These are phyloP conservation scores for slime mould (Dictyostelium discoideum) DNA, from an alignment of 78 protist species.

Conservation along the genomic window DNA sequence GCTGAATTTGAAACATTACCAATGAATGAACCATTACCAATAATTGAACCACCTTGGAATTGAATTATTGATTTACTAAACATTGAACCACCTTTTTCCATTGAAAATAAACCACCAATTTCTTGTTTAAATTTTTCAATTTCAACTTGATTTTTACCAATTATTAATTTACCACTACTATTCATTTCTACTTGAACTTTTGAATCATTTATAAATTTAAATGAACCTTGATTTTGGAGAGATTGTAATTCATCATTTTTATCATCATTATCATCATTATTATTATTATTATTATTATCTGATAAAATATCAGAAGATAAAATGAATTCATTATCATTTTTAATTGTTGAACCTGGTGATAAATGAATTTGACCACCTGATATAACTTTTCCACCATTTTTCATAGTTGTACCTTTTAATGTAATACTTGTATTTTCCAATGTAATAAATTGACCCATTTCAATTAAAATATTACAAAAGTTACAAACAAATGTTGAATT, in stretches of 20 bases:
- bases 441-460: background rate
- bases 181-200: background rate
- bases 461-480: background rate
- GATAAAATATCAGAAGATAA: background rate
- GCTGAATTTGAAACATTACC: background rate
- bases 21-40: background rate
- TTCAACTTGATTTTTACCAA: background rate
- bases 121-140: background rate
- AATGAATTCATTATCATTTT: background rate
- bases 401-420: slow-evolving; percentile 3
- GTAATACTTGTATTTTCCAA: background rate
- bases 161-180: background rate
- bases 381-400: background rate
- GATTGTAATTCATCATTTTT: background rate
- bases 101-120: background rate
- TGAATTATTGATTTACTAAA: background rate
- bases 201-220: background rate
- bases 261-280: background rate
- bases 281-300: no score
- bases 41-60: background rate
- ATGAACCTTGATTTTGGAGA: background rate
- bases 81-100: background rate
- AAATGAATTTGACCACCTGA: background rate
- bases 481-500: background rate
- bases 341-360: background rate